A percentile compares a stretch with the other conserved stretches of the same genome.
These are phyloP conservation scores for Solanum pinnatisectum DNA, from an alignment of 257 asterid genomes.

Conservation along the genomic window DNA sequence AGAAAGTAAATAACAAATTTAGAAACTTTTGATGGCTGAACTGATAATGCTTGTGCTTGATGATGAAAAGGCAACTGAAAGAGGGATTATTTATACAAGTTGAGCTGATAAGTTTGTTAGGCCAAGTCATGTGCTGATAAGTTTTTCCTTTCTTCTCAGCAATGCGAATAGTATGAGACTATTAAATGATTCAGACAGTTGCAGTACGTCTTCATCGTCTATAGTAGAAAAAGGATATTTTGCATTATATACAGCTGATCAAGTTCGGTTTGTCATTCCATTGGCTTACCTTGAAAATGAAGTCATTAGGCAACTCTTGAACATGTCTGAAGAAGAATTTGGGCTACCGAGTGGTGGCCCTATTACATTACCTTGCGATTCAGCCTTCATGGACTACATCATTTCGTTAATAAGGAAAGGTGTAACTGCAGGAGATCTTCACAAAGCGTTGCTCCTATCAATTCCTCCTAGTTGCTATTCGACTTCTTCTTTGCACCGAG, in stretches of 20 bases:
- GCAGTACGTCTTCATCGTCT: neutral
- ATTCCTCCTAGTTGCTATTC: neutral
- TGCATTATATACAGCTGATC: neutral
- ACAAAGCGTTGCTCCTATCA: neutral
- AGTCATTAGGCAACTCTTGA: neutral
- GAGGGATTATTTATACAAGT: neutral
- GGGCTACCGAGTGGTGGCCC: neutral
- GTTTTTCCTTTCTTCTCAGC: no score
- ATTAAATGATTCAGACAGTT: rapidly evolving
- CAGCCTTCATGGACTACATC: neutral
- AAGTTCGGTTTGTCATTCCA: neutral
- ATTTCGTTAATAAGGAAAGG: neutral
- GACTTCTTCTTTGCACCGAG: neutral
- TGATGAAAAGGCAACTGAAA: neutral
- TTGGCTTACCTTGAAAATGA: neutral
- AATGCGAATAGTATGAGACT: no score
- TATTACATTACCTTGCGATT: neutral
- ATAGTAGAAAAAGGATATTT: neutral
- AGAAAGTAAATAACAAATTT: neutral
- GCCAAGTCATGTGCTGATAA: neutral
- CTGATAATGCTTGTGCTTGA: neutral
- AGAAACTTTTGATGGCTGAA: neutral
- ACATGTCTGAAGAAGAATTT: neutral
- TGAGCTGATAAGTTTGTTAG: neutral
- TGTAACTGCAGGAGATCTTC: neutral